Base-by-base conservation (phyloP, 441 rosid species). In the Erysimum pusillum region DNA sequence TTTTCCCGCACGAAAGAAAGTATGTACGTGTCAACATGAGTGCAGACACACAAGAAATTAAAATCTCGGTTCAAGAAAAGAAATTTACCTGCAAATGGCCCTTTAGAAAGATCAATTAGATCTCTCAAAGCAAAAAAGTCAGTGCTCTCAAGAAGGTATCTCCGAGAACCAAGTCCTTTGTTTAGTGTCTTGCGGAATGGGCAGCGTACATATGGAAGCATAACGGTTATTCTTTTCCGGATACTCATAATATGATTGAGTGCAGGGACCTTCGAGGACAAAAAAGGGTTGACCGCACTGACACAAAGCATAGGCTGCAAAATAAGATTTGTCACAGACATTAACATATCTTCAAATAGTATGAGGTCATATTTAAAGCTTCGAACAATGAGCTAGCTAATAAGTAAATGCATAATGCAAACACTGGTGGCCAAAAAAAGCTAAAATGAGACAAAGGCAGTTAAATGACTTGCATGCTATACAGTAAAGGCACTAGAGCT, bases 231-330 rank as follows among this genome's bases (percentile, higher is more conserved):
- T 81, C 80, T 89, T 80, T 87, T 96, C 85, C 94, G 83, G 72
- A 88, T 74, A 79, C 75, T 79, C 92, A 84, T 90, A 56, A 93
- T 85, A 51, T 92, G 97, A 58, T 87, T 86, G 72, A 96, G 87
- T 28, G 96, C 90, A 75, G 98, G 97, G 74, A 96, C 93, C 87
- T 85, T 96, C 4, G 97, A 84, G 80, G 89, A 93, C 63, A 93
- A 82, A 76, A 89, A 84, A 67, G 99, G 98, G 83, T 93, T 96
- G 49, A 96, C 97, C 4, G 98, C 98, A 84, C 98, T 91, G 25
- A 92, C 96, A 78, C 99, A 96, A 67, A 96, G 99, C 98, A 96
- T 86, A 63, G 98, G 97, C 98, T 96, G 96, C 91, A 86, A 71
- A 48, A 76, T 6, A 79, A 65, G 77, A 59, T 67, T 62, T 46